These are phyloP conservation scores for Phoma sp. DNA, from an alignment of 2,329 filamentous ascomycete genomes.

Conservation along the genomic window DNA sequence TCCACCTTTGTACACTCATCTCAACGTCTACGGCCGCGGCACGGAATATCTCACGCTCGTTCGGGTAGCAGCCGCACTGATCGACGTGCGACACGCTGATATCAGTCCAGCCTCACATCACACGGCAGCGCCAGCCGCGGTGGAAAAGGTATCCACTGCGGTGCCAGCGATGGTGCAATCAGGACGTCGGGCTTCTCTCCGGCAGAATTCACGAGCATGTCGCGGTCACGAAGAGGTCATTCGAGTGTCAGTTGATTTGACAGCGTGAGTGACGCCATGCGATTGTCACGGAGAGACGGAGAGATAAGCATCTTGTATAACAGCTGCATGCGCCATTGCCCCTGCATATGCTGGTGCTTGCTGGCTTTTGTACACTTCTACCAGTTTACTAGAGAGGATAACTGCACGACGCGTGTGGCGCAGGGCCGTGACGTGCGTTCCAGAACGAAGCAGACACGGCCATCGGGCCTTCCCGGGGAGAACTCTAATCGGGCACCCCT, in stretches of 20 bases:
- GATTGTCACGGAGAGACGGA: slow-evolving; percentile 9
- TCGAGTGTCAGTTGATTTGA: slow-evolving; percentile 12
- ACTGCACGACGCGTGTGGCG: slow-evolving; percentile 14
- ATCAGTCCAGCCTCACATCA: slow-evolving; percentile 19
- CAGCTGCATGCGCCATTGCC: slow-evolving; percentile 5
- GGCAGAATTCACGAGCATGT: neutral
- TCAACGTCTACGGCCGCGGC: slow-evolving; percentile 16
- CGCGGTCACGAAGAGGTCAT: slow-evolving; percentile 7
- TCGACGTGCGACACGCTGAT: slow-evolving; percentile 14
- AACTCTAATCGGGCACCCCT: slow-evolving; percentile 7
- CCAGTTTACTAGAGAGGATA: neutral
- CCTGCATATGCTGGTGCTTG: slow-evolving; percentile 12
- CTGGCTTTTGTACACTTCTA: slow-evolving; percentile 9
- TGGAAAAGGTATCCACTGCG: slow-evolving; percentile 12
- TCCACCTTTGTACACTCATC: neutral
- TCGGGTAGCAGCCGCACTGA: slow-evolving; percentile 13
- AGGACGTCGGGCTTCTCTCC: slow-evolving; percentile 9
- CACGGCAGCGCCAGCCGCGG: slow-evolving; percentile 11
- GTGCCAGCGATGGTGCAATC: slow-evolving; percentile 13
- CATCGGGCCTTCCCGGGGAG: slow-evolving; percentile 16
- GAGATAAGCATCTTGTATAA: slow-evolving; percentile 9
- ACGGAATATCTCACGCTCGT: slow-evolving; percentile 10
- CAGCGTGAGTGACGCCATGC: slow-evolving; percentile 11
- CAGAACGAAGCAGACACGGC: slow-evolving; percentile 4
- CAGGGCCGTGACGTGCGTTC: slow-evolving; percentile 12